Percentiles rank a stretch among this genome's conserved stretches.
Conservation (phyloP, 2,329 filamentous ascomycete species). For the Fusarium newnesense region DNA sequence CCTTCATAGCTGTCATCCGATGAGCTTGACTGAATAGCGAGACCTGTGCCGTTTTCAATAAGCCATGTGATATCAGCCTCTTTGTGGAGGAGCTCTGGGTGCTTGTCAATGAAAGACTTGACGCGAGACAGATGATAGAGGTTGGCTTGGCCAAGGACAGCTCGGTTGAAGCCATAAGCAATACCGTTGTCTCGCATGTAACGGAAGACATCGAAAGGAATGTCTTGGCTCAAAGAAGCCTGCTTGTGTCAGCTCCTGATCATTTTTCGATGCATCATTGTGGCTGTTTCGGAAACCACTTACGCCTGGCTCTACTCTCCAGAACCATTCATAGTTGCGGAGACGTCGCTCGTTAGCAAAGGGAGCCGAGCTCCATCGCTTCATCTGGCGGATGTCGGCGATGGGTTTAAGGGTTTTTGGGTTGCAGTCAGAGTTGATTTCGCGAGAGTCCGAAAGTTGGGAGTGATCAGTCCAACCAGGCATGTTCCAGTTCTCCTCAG, state of each 20-base stretch:
- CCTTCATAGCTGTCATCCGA: slow-evolving; percentile 8
- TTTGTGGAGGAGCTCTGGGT: slow-evolving; percentile 57
- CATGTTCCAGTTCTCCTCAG: slow-evolving; percentile 79
- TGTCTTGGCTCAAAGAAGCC: slow-evolving; percentile 65
- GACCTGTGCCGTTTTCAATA: slow-evolving; percentile 39
- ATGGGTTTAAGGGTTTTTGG: slow-evolving; percentile 1
- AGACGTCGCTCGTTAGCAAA: slow-evolving; percentile 84
- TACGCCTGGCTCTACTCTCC: slow-evolving; percentile 70
- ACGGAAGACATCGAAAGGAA: slow-evolving; percentile 87
- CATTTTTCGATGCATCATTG: background rate
- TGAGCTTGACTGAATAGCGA: background rate
- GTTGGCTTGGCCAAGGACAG: slow-evolving; percentile 57
- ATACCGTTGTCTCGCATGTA: slow-evolving; percentile 88
- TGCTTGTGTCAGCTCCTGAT: slow-evolving; percentile 41
- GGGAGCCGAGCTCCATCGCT: slow-evolving; percentile 83
- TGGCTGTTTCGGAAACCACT: slow-evolving; percentile 42
- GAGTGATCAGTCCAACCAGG: slow-evolving; percentile 53
- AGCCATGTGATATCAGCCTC: slow-evolving; percentile 62
- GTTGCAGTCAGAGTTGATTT: background rate
- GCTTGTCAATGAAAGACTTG: slow-evolving; percentile 56
- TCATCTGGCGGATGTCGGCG: slow-evolving; percentile 72
- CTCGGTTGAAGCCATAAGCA: slow-evolving; percentile 74
- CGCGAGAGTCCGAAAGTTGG: background rate
- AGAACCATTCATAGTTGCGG: slow-evolving; percentile 67
- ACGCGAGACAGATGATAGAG: slow-evolving; percentile 58